Conservation (phyloP, 495 filamentous ascomycete species). For the Hamigera avellanea region DNA sequence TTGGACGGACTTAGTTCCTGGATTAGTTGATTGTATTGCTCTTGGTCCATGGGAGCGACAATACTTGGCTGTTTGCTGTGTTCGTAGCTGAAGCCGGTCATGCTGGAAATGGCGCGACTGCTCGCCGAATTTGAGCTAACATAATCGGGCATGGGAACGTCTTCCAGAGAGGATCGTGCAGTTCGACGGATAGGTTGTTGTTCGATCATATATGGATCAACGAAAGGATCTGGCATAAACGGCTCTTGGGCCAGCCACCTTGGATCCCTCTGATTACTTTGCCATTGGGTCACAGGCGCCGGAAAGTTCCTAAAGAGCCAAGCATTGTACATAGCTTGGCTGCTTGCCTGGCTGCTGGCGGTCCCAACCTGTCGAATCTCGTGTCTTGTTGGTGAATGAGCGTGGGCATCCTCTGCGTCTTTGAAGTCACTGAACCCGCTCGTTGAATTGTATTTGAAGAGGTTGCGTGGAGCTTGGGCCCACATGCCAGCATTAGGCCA, state of each 20-base stretch:
- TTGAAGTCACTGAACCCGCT: constrained; percentile 11
- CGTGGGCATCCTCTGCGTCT: constrained; percentile 31
- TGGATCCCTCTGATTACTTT: constrained; percentile 6
- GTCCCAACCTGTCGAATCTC: constrained; percentile 7
- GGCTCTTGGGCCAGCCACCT: constrained; percentile 13
- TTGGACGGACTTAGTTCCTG: constrained; percentile 33
- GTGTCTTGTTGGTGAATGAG: constrained; percentile 37
- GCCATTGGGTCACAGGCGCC: constrained; percentile 8
- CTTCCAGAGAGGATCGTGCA: constrained; percentile 31
- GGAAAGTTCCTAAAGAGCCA: constrained; percentile 18
- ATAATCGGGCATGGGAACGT: constrained; percentile 45
- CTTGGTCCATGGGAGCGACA: constrained; percentile 18
- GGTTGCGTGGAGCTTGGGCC: constrained; percentile 34
- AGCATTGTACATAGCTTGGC: constrained; percentile 10
- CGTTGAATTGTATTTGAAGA: constrained; percentile 22
- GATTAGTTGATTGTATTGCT: constrained; percentile 29
- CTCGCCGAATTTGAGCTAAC: constrained; percentile 24
- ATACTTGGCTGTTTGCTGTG: constrained; percentile 34
- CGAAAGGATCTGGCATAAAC: constrained; percentile 25
- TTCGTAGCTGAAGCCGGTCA: constrained; percentile 34
- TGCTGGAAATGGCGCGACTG: constrained; percentile 32
- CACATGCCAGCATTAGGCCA: constrained; percentile 75
- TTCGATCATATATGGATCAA: constrained; percentile 22
- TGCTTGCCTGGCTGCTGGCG: constrained; percentile 10
- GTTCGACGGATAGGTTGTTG: constrained; percentile 19